phyloP scores from a whole-genome alignment of 1,139 yeast genomes.

The Pichia sp. region DNA sequence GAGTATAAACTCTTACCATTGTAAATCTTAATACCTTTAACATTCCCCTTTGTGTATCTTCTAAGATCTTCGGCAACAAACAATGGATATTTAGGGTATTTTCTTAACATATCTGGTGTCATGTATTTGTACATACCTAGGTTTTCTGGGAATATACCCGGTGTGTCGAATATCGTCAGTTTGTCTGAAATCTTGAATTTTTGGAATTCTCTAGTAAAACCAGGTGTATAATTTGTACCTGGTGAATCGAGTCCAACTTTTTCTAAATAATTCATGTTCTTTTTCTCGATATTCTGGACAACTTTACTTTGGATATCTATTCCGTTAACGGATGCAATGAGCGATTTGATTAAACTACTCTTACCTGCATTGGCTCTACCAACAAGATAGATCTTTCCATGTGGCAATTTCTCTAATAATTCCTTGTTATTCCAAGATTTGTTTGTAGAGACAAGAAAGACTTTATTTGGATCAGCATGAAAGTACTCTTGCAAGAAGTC shows the following conservation, averaged over 20 bases:
- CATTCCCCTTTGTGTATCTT: constrained; percentile 10
- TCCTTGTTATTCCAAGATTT: constrained; percentile 51
- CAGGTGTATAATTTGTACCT: constrained; percentile 52
- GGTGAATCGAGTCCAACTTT: constrained; percentile 17
- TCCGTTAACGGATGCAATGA: constrained; percentile 25
- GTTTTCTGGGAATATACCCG: constrained; percentile 46
- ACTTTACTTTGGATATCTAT: constrained; percentile 23
- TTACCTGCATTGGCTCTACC: constrained; percentile 83
- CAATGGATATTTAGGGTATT: constrained; percentile 37
- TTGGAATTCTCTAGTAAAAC: constrained; percentile 51
- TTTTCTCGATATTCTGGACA: constrained; percentile 18
- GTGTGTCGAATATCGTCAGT: constrained; percentile 46
- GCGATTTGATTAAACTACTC: constrained; percentile 57
- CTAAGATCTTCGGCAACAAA: constrained; percentile 14
- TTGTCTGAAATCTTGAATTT: constrained; percentile 32
- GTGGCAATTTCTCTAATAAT: constrained; percentile 37
- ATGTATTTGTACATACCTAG: constrained; percentile 37
- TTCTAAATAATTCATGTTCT: constrained; percentile 17
- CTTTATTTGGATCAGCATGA: constrained; percentile 44
- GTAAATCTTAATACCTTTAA: constrained; percentile 22
- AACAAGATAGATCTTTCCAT: constrained; percentile 50
- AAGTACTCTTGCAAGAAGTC: constrained; percentile 42
- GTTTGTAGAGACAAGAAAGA: constrained; percentile 49
- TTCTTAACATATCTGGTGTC: constrained; percentile 36
- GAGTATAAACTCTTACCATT: constrained; percentile 35